Base-by-base conservation (phyloP, 306 rosid species). In the Crotalaria pallida region DNA sequence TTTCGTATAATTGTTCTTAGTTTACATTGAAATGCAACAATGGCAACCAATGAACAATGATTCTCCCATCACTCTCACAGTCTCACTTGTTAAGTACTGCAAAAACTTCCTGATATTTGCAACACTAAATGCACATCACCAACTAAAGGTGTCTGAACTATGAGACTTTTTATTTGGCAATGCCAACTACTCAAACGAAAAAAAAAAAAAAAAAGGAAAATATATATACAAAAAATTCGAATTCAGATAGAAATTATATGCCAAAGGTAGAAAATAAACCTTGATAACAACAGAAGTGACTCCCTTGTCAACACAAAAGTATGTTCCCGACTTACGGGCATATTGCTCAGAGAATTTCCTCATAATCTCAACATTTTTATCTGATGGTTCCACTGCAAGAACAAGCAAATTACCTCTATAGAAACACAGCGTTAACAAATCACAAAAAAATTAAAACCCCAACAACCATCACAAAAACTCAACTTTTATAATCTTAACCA, bases 341-440 rank as follows among this genome's bases (percentile, higher is more conserved):
- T 94, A 94, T 81, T 94, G 99, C 86, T 94, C 99, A 0, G 99
- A 94, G 84, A 94, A 94, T 76, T 94, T 94, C 91, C 99, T 87
- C 99, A 94, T 94, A 51, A 94, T 82, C 72, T 94, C 99, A 60
- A 94, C 86, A 22, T 96, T 85, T 80, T 94, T 94, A 22, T 94
- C 97, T 2, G 99, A 81, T 65, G 97, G 99, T 61, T 91, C 97
- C 81, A 18, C 99, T 94, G 97, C 79, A 83, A 82, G 40, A 80
- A 58, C 79, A 51, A 23, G 66, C 49, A 31, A 71, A 68, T 48
- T 66, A 71, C 69, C 71, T 61, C 48, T 31, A 71, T 13, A 31
- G 49, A 27, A 26, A 64, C 38, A 24, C 15, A 11, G 48, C 1
- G 27, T 62, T 40, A 65, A 76, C 68, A 78, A 51, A 53, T 61